Base-by-base conservation (phyloP, 306 rosid species). In the Cercis canadensis region DNA sequence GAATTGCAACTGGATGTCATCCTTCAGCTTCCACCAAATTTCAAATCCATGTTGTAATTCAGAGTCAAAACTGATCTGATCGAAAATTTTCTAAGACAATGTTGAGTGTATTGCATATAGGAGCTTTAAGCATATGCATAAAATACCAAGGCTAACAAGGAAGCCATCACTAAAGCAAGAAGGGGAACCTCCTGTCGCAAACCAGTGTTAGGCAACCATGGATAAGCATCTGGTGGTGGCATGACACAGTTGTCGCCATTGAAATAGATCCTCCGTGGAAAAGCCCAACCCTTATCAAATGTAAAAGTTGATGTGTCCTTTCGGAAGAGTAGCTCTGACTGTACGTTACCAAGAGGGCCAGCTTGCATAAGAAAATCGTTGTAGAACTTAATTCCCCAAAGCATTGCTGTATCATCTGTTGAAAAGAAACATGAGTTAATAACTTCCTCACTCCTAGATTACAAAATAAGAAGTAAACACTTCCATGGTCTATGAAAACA, bases 221-320 rank as follows among this genome's bases (percentile, higher is more conserved):
- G 98, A 78, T 87, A 92, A 46, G 88, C 82, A 43, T 92, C 98
- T 16, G 97, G 98, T 10, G 85, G 92, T 33, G 98, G 97, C 97
- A 93, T 93, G 73, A 90, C 98, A 58, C 98, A 93, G 36, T 78
- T 83, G 54, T 93, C 97, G 15, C 98, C 98, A n/a, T 93, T 90
- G 81, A 90, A 93, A 80, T 86, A 90, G 77, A 93, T 71, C 65
- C 93, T 85, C 34, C 86, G 81, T 69, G 98, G 97, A 78, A 92
- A 92, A 13, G 92, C 98, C 98, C 98, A 92, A 45, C 96, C 98
- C 67, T 90, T 87, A 7, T 83, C 97, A 21, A 92, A 88, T 55
- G 93, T 88, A 65, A 92, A 92, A 55, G 83, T 80, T 3, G 92
- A 76, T 68, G 73, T 73, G 36, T 87, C 91, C 72, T 92, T 92